A percentile compares a stretch with the other conserved stretches of the same genome.
phyloP scores from a whole-genome alignment of 75 land plant genomes.

The Azolla pinnata region DNA sequence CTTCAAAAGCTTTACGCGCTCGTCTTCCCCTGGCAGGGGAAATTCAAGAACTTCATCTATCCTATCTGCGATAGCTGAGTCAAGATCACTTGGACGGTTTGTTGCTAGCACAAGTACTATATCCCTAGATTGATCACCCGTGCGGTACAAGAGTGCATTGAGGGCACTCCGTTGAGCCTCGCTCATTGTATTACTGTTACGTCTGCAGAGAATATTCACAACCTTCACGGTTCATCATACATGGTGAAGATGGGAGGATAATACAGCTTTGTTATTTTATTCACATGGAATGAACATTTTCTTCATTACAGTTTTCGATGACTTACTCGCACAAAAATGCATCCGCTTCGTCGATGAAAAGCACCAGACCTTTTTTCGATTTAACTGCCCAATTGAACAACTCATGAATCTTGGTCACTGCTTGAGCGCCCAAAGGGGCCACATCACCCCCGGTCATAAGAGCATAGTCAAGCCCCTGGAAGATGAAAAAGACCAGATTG shows the following conservation, averaged over 20 bases:
- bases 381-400: conserved; percentile 92
- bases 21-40: conserved; percentile 82
- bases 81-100: conserved; percentile 90
- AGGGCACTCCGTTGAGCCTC: conserved; percentile 97
- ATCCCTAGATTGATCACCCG: conserved; percentile 95
- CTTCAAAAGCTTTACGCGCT: conserved; percentile 65
- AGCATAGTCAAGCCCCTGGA: conserved; percentile 96
- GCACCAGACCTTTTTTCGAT: conserved; percentile 72
- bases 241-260: too few species aligned
- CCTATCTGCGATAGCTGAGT: conserved; percentile 75
- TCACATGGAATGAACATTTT: too few species aligned
- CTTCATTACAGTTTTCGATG: too few species aligned
- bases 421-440: conserved; percentile 86
- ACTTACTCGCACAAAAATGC: conserved; percentile 98
- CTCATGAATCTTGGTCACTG: conserved; percentile 94
- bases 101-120: conserved; percentile 89
- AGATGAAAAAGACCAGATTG: conserved; percentile 2
- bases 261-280: too few species aligned
- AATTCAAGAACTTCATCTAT: conserved; percentile 93
- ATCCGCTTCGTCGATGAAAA: conserved; percentile 98
- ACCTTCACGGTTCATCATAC: too few species aligned
- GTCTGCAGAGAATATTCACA: conserved; percentile 38
- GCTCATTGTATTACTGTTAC: conserved; percentile 84
- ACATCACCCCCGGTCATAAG: conserved; percentile 99
- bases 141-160: conserved; percentile 85